Evolutionary conservation across 2,329 filamentous ascomycete genomes (phyloP).

Genomic region (Shiraia sp.): DNA sequence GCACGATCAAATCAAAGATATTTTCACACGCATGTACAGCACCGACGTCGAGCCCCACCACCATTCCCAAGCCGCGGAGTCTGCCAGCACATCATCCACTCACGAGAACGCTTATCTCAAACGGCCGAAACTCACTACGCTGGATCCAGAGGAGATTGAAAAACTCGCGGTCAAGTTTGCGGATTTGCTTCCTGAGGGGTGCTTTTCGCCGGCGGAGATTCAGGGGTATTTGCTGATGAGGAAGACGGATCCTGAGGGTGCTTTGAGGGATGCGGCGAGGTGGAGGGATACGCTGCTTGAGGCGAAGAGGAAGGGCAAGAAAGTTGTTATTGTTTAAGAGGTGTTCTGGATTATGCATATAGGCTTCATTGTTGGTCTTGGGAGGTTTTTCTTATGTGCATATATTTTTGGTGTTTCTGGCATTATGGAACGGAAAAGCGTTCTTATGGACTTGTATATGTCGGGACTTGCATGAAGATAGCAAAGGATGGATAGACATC

Average conservation of each 20-base stretch:
- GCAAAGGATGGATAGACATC: too few species aligned
- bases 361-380: too few species aligned
- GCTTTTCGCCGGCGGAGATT: slow-evolving; percentile 57
- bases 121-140: slow-evolving; percentile 9
- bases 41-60: slow-evolving; percentile 8
- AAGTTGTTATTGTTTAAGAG: slow-evolving; percentile 10
- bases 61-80: neutral
- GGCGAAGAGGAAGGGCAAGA: slow-evolving; percentile 34
- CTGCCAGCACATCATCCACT: slow-evolving; percentile 1
- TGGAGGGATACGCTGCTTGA: slow-evolving; percentile 48
- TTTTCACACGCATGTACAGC: slow-evolving; percentile 49
- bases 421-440: too few species aligned
- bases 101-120: too few species aligned
- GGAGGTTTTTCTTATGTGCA: too few species aligned
- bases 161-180: slow-evolving; percentile 53
- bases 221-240: slow-evolving; percentile 57
- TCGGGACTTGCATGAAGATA: too few species aligned
- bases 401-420: too few species aligned
- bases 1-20: slow-evolving; percentile 45
- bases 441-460: too few species aligned
- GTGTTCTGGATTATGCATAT: too few species aligned
- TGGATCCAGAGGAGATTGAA: slow-evolving; percentile 36
- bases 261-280: slow-evolving; percentile 47
- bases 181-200: slow-evolving; percentile 49
- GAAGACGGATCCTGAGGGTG: slow-evolving; percentile 53